These are phyloP conservation scores for Onygenales sp. DNA, from an alignment of 2,329 filamentous ascomycete species.

Conservation along the genomic window DNA sequence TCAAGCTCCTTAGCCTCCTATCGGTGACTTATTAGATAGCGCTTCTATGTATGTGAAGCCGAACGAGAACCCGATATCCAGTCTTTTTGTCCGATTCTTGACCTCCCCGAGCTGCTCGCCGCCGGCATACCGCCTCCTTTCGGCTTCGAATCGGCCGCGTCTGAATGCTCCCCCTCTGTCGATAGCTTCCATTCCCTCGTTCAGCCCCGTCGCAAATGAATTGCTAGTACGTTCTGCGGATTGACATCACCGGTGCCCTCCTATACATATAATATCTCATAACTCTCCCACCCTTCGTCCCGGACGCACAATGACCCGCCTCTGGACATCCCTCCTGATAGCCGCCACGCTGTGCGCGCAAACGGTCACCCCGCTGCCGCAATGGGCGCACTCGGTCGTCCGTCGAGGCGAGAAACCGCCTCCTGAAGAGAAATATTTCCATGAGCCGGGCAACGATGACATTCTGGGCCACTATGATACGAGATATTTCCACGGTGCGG, in stretches of 20 bases:
- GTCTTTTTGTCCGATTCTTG: neutral
- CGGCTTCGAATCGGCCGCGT: neutral
- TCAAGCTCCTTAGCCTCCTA: no score
- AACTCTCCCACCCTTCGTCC: no score
- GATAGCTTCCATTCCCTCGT: no score
- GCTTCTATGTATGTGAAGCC: no score
- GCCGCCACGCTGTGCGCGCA: neutral
- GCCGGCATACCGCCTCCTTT: neutral
- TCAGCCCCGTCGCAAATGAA: no score
- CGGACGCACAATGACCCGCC: neutral
- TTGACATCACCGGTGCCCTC: no score
- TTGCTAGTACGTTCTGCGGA: no score
- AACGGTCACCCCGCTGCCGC: neutral
- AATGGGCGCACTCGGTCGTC: neutral
- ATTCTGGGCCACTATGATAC: slow-evolving; percentile 63
- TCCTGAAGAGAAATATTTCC: slow-evolving; percentile 51
- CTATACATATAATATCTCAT: no score
- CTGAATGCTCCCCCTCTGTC: neutral
- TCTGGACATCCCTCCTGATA: neutral
- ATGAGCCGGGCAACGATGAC: slow-evolving; percentile 52
- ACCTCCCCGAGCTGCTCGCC: neutral
- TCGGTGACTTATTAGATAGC: no score
- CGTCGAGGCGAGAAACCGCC: neutral
- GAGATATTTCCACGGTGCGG: slow-evolving; percentile 56
- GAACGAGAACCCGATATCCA: no score